Base-by-base conservation (phyloP, 1,284 basidiomycete genomes). In the Blastosporella zonata region DNA sequence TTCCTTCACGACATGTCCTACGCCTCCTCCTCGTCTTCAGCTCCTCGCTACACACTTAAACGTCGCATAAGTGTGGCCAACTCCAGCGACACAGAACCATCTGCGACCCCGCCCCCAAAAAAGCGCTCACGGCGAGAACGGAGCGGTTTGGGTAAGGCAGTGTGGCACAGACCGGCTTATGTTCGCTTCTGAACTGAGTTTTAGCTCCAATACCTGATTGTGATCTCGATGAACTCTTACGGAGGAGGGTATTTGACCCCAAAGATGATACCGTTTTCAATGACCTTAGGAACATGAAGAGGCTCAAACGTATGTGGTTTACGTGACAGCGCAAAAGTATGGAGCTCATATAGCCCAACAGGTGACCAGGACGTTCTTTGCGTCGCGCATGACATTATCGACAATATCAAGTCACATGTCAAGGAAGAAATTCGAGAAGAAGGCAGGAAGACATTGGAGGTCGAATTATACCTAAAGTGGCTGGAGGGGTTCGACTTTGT, bases 381-480 rank as follows among this genome's bases (percentile, higher is more conserved):
- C 25, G 55, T 56, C 6, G 55, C 62, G 0, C 60, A 67, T 28
- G 46, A 53, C 8, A 48, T 73, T 8, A 57, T 71, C 13, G 56
- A 66, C 27, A 56, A 57, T 12, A 62, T 65, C n/a, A 67, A 68
- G 50, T 50, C 53, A 17, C 49, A 56, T 1, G 67, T 67, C 2
- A 61, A 66, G 47, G 54, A 52, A 6, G 55, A 60, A 23, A 58
- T 60, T 25, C 57, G 59, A 27, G 47, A 52, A 36, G 56, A 58
- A 2, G 59, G 56, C 28, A 52, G 52, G 23, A 66, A 60, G 55
- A 60, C 66, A 18, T 56, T 72, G 9, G 67, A 71, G 50, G 67
- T 67, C 0, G 71, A 73, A 48, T 53, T 73, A 27, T 73, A 71
- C 55, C 53, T 67, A 31, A 59, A 62, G 41, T 73, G 71, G 71